Conservation (phyloP, 495 filamentous ascomycete species). For the Aspergillus mulundensis region DNA sequence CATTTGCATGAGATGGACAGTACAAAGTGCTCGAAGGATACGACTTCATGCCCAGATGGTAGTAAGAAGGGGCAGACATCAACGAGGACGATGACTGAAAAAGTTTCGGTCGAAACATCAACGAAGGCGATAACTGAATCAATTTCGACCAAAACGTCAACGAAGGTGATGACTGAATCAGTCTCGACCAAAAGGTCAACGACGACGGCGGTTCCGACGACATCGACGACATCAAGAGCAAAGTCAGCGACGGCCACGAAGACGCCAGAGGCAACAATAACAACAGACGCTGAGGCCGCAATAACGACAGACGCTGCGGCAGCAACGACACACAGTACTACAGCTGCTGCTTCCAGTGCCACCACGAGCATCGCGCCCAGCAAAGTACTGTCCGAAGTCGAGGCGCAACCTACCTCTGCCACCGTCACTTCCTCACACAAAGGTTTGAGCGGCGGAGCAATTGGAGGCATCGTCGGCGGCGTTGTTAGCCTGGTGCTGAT, state of each 20-base stretch:
- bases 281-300: neutral
- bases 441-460: constrained; percentile 13
- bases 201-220: too few relatives aligned
- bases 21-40: constrained; percentile 16
- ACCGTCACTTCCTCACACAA: constrained; percentile 5
- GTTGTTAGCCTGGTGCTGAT: constrained; percentile 20
- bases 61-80: neutral
- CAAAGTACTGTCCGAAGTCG: neutral
- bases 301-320: neutral
- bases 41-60: constrained; percentile 32
- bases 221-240: neutral
- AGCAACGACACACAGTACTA: neutral
- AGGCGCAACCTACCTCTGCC: neutral
- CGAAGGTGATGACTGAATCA: neutral
- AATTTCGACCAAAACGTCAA: neutral
- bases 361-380: neutral
- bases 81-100: too few relatives aligned
- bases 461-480: constrained; percentile 30
- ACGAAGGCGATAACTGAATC: neutral
- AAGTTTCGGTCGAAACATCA: neutral
- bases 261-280: neutral
- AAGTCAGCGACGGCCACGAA: neutral
- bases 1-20: constrained; percentile 2
- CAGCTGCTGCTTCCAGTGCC: neutral
- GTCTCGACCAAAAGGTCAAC: too few relatives aligned